Evolutionary conservation across 805 yeast genomes (phyloP).

Genomic region (Suhomyces vadensis): DNA sequence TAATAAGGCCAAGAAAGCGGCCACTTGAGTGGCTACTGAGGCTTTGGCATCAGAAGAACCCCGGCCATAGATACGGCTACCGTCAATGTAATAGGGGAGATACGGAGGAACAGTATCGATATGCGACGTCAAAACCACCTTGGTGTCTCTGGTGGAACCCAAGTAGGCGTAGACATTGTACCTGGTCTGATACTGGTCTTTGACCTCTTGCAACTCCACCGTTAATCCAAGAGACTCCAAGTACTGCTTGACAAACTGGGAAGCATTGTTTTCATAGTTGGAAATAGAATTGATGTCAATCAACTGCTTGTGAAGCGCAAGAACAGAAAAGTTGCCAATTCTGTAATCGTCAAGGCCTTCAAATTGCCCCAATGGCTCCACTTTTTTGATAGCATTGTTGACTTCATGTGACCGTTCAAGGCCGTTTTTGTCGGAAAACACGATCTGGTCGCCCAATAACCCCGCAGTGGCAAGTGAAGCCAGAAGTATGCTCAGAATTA

Average conservation of each 20-base stretch:
- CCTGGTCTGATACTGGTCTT: slow-evolving; percentile 30
- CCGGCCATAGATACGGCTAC: slow-evolving; percentile 58
- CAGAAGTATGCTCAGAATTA: background rate
- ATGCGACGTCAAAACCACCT: slow-evolving; percentile 59
- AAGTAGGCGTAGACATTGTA: slow-evolving; percentile 59
- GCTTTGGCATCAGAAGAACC: slow-evolving; percentile 75
- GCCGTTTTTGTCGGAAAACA: background rate
- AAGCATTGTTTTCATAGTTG: slow-evolving; percentile 32
- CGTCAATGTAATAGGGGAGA: slow-evolving; percentile 50
- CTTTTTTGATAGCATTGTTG: background rate
- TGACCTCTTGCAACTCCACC: slow-evolving; percentile 46
- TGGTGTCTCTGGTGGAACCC: slow-evolving; percentile 46
- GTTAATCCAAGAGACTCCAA: slow-evolving; percentile 48
- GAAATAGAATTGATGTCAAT: slow-evolving; percentile 28
- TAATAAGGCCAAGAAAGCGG: slow-evolving; percentile 51
- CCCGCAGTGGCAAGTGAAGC: slow-evolving; percentile 2
- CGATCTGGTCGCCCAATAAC: background rate
- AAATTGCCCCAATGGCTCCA: background rate
- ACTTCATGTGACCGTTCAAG: background rate
- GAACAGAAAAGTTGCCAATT: slow-evolving; percentile 16
- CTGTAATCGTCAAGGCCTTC: slow-evolving; percentile 11
- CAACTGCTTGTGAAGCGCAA: slow-evolving; percentile 28
- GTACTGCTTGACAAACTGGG: slow-evolving; percentile 39
- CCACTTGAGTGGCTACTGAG: slow-evolving; percentile 62
- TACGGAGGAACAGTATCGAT: slow-evolving; percentile 75